Conservation (phyloP, 306 rosid species). For the Luffa acutangula region DNA sequence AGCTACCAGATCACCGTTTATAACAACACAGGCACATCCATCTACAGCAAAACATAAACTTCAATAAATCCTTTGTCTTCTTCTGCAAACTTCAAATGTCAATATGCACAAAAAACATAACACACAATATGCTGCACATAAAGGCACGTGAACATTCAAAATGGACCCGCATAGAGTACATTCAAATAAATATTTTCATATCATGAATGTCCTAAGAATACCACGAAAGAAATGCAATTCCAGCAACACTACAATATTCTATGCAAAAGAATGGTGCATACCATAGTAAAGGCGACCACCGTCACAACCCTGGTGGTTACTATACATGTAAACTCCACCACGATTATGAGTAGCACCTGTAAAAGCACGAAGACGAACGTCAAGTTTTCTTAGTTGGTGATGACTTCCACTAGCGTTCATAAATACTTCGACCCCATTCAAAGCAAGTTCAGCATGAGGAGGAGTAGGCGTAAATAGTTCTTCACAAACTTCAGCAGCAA, state of each 20-base stretch:
- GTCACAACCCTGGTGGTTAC: conserved; percentile 95
- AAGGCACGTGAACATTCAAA: background rate
- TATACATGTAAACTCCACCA: conserved; percentile 93
- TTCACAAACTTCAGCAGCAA: conserved; percentile 94
- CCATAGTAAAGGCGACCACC: conserved; percentile 97
- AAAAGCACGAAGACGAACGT: conserved; percentile 82
- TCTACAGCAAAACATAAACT: conserved; percentile 33
- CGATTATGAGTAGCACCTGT: conserved; percentile 77
- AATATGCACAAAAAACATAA: background rate
- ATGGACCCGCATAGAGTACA: background rate
- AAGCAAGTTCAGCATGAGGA: conserved; percentile 82
- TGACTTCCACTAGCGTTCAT: conserved; percentile 99
- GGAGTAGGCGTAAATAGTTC: conserved; percentile 74
- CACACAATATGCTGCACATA: background rate
- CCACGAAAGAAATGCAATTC: background rate
- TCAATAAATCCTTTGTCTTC: background rate
- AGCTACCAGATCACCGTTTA: conserved; percentile 84
- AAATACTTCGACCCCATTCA: conserved; percentile 96
- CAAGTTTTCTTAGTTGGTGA: conserved; percentile 95
- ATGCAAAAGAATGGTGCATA: conserved; percentile 14
- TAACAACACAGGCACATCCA: conserved; percentile 82
- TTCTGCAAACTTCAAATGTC: background rate
- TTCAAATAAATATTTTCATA: background rate
- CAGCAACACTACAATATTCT: background rate
- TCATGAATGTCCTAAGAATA: background rate